phyloP scores from a whole-genome alignment of 306 rosid species.

The Corylus americana region DNA sequence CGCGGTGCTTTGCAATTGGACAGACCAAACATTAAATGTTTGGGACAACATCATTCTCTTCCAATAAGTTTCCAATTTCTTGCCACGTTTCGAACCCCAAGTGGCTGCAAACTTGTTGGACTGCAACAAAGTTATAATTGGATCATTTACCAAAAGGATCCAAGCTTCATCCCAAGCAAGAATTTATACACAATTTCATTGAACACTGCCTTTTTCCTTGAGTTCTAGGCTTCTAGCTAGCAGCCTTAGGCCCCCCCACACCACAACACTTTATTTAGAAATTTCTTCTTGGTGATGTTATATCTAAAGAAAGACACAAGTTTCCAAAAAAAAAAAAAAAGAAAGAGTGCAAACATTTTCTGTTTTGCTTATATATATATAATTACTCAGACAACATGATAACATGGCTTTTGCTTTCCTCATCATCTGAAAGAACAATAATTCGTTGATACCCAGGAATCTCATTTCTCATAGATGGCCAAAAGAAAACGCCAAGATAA shows the following conservation, averaged over 20 bases:
- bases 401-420: neutral
- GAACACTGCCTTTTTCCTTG: too few species aligned
- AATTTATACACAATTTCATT: too few species aligned
- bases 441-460: neutral
- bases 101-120: slow-evolving; percentile 11
- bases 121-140: neutral
- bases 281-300: neutral
- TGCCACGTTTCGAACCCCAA: slow-evolving; percentile 1
- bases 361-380: too few species aligned
- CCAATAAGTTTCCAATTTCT: neutral
- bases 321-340: too few species aligned
- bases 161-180: neutral
- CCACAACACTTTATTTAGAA: neutral
- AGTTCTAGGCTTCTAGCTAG: too few species aligned
- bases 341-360: too few species aligned
- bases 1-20: slow-evolving; percentile 19
- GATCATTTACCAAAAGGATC: neutral
- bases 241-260: neutral
- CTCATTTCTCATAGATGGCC: neutral
- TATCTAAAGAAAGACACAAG: neutral
- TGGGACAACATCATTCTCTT: slow-evolving; percentile 15
- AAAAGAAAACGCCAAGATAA: neutral
- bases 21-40: neutral
- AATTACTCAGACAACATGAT: neutral
- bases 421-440: neutral